Evolutionary conservation across 306 rosid species (phyloP).

Genomic region (Myrica gale): DNA sequence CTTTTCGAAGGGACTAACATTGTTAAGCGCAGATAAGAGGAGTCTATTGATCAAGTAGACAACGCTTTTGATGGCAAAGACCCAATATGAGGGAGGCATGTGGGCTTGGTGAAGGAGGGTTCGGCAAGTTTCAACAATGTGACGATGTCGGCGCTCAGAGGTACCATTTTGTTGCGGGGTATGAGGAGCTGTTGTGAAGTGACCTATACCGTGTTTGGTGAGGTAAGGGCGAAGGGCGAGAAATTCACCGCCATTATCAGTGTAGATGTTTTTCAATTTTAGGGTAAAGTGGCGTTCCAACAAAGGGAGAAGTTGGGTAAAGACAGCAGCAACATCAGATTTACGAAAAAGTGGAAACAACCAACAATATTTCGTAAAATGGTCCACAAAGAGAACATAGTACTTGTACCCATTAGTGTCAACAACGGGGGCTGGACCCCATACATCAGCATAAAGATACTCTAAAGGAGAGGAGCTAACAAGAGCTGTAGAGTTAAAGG

Average conservation of each 20-base stretch:
- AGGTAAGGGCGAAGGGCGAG: not conserved
- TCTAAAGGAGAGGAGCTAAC: not conserved
- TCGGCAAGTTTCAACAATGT: not conserved
- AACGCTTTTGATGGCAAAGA: not conserved
- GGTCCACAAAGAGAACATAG: not conserved
- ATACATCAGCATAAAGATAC: not conserved
- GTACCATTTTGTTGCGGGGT: not conserved
- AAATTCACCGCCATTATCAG: constrained; percentile 10
- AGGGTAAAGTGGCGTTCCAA: not conserved
- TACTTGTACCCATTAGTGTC: not conserved
- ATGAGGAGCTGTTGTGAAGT: not conserved
- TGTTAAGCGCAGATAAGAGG: not conserved
- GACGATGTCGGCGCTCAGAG: not conserved
- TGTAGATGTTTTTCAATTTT: not conserved
- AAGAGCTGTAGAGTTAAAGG: not conserved
- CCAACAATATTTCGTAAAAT: not conserved
- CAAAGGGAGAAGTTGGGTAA: not conserved
- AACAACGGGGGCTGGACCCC: not conserved
- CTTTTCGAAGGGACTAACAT: not conserved
- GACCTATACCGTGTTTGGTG: not conserved
- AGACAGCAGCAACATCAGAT: not conserved
- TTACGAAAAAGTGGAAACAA: not conserved
- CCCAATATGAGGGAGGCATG: not conserved
- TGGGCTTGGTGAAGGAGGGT: not conserved
- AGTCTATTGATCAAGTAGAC: too few relatives aligned